Conservation (phyloP, 176 grass and related monocot genomes). For the Saccharum spontaneum region DNA sequence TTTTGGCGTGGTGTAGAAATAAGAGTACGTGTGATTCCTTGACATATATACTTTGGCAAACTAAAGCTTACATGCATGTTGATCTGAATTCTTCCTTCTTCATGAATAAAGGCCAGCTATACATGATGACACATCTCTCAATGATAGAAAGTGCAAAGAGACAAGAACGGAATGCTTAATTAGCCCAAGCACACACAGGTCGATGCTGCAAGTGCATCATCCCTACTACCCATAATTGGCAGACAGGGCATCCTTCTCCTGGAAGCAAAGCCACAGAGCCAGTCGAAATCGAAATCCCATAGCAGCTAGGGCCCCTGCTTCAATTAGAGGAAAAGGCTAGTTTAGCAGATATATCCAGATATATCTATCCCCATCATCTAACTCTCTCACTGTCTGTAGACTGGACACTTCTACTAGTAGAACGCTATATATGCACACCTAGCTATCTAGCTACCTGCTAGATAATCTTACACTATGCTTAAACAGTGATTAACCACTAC, state of each 20-base stretch:
- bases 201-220: conserved; percentile 31
- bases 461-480: conserved; percentile 9
- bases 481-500: conserved; percentile 18
- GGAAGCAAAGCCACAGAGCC: conserved; percentile 55
- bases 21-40: too few relatives aligned
- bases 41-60: background rate
- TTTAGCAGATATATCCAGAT: background rate
- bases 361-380: background rate
- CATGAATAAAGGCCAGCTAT: conserved; percentile 24
- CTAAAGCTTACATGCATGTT: background rate
- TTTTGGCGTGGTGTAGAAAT: background rate
- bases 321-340: conserved; percentile 19
- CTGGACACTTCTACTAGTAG: conserved; percentile 16
- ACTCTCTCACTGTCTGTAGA: background rate
- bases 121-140: background rate
- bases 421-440: background rate
- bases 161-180: conserved; percentile 49
- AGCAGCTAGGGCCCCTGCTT: background rate
- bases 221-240: conserved; percentile 45
- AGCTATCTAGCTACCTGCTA: background rate
- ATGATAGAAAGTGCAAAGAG: conserved; percentile 32
- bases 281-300: conserved; percentile 38
- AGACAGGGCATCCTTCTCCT: conserved; percentile 52
- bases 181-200: conserved; percentile 22
- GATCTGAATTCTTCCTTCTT: background rate